Base-by-base conservation (phyloP, 2,329 filamentous ascomycete genomes). In the Fusarium sp. region DNA sequence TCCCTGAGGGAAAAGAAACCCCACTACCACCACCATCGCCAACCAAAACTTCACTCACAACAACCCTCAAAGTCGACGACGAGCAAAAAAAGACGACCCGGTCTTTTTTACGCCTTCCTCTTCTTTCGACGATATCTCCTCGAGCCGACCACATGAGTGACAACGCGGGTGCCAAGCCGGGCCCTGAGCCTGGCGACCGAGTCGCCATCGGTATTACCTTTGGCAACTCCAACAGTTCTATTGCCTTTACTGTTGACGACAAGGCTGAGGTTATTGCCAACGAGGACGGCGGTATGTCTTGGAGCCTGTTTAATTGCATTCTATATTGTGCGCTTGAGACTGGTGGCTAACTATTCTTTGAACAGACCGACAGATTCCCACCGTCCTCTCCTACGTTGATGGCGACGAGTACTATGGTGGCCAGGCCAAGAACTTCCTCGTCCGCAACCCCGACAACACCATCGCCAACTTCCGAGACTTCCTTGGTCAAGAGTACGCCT, bases 251-350 rank as follows among this genome's bases (percentile, higher is more conserved):
- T 56, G 90, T 92, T 72, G 96, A 98, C 81, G 96, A 97, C 85
- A 97, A 97, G 88, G 93, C 95, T 75, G 95, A 98, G 84, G 96
- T 99, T 74, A 98, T 99, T 86, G 97, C 97, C 81, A 98, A 99
- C 86, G 97, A 98, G 87, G 97, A 98, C 82, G 97, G 97, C 88
- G 94, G 94, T 95, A 83, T 81, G 91, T 85, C 20, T 50, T 4
- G 8, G 40, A 31, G 16, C 16, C 10, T 16, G 9, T 25, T 31
- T 42, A 52, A 11, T 27, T 67, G 22, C 27, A 20, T 35, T 22
- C 20, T 22, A 10, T 22, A 6, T 16, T 29, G 5, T 18, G 29
- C 29, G 22, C 25, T 16, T 47, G 4, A 25, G 40, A 57, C 14
- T 29, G 33, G n/a, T 54, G 63, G 62, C 69, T 75, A 68, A 75